Evolutionary conservation across 1,139 yeast species (phyloP).

Genomic region (Sugiyamaella castrensis): DNA sequence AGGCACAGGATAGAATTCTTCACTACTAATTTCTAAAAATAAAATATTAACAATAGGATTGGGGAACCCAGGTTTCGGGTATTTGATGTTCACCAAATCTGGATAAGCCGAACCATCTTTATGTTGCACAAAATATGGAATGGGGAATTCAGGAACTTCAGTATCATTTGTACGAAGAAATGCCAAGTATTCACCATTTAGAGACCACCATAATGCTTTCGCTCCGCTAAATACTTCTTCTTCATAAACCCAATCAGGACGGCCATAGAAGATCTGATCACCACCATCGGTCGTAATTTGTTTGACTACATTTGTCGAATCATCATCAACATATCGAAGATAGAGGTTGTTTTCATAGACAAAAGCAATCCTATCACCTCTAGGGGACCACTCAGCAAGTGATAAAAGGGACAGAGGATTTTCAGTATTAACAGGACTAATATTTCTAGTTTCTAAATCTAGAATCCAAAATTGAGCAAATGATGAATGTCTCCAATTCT

Average conservation of each 20-base stretch:
- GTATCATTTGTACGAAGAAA: conserved; percentile 71
- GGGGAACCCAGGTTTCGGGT: conserved; percentile 84
- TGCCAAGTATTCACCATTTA: conserved; percentile 61
- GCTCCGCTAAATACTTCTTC: conserved; percentile 77
- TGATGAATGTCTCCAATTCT: conserved; percentile 76
- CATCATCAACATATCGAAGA: conserved; percentile 41
- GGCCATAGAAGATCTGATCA: conserved; percentile 68
- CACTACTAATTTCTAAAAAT: conserved; percentile 43
- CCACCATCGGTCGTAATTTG: conserved; percentile 71
- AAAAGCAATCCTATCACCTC: conserved; percentile 61
- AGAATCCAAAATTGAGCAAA: conserved; percentile 64
- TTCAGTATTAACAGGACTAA: conserved; percentile 43
- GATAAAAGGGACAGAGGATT: conserved; percentile 36
- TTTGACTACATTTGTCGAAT: conserved; percentile 25
- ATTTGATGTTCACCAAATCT: conserved; percentile 53
- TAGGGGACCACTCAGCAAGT: conserved; percentile 75
- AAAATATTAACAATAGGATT: conserved; percentile 62
- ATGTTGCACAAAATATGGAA: conserved; percentile 57
- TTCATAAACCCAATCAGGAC: conserved; percentile 96
- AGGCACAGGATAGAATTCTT: conserved; percentile 31
- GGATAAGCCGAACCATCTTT: conserved; percentile 53
- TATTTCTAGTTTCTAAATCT: conserved; percentile 41
- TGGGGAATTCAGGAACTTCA: conserved; percentile 57
- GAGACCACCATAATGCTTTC: conserved; percentile 84
- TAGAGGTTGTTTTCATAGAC: conserved; percentile 64